Evolutionary conservation across 2,329 filamentous ascomycete genomes (phyloP), one percentile per base, ranked within the genome.

Genomic region (Trichocomaceae sp.): DNA sequence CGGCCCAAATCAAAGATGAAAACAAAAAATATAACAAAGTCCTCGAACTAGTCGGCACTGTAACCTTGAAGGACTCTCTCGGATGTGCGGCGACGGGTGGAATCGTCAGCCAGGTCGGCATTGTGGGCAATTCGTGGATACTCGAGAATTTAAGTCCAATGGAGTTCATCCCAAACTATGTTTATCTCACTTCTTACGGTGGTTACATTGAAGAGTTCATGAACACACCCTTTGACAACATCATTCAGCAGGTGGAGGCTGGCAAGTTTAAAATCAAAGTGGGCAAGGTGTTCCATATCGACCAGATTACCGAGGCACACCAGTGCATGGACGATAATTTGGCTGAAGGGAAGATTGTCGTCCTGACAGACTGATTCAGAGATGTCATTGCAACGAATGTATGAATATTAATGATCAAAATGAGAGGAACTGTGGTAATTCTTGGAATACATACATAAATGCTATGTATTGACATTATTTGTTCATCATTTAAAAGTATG

Each of bases 251-350:
- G 60, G 65, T 77, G 5, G 66, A 68, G 54, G 62, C 62, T 4
- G 73, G 73, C 0, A 69, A 61, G 56, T 57, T 77, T 63, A 69
- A 72, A 45, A 60, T 78, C 10, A 63, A 66, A 47, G 62, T 77
- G 33, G 75, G 75, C 8, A 73, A 68, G 61, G 67, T 69, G 0
- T 77, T 77, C 57, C 62, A 64, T 49, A 62, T 78, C 39, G 72
- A 76, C 44, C 66, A 77, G 49, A 76, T 78, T 63, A 72, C 70
- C 1, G 69, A 77, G 55, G 76, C 74, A 2, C 75, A 78, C 65
- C 60, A 63, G 19, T 63, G 64, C 45, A 77, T 77, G 75, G 75
- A 78, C 56, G 65, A 68, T 46, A 75, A 74, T 58, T 66, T 62
- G 37, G 75, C 72, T 0, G 69, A 69, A 10, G 76, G 74, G 10